A percentile compares a stretch with the other conserved stretches of the same genome.
These are phyloP conservation scores for Angophora floribunda DNA, from an alignment of 345 rosid species.

Conservation along the genomic window DNA sequence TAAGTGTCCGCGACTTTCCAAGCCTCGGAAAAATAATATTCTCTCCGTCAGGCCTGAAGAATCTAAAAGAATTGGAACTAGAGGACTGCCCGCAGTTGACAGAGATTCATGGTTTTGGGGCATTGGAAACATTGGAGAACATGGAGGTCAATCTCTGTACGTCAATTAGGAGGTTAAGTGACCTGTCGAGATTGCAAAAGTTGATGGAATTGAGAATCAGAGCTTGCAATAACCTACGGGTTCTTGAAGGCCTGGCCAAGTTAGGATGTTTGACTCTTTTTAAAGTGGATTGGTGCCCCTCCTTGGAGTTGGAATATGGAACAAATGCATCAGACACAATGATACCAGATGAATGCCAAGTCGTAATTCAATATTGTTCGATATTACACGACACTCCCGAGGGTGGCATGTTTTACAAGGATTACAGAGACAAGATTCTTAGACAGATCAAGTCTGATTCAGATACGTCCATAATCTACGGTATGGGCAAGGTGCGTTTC, in stretches of 20 bases:
- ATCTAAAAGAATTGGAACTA: neutral
- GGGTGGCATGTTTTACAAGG: neutral
- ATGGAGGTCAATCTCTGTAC: accelerated
- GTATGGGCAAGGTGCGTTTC: neutral
- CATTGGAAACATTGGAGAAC: neutral
- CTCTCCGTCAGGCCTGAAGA: neutral
- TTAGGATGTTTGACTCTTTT: neutral
- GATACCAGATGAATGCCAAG: neutral
- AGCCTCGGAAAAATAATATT: neutral
- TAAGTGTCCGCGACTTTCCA: accelerated
- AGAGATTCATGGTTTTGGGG: neutral
- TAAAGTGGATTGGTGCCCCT: accelerated
- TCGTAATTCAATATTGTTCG: accelerated
- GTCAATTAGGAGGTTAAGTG: neutral
- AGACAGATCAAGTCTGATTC: neutral
- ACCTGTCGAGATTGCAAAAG: neutral
- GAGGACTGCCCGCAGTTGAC: accelerated
- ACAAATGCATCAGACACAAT: neutral
- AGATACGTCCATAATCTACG: neutral
- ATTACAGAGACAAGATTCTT: neutral
- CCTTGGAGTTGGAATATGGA: neutral
- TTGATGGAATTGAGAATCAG: neutral
- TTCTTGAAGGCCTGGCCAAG: neutral
- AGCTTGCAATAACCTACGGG: accelerated
- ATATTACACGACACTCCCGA: accelerated